These are phyloP conservation scores for Alopecurus myosuroides DNA, from an alignment of 176 grass and related monocot genomes.

Conservation along the genomic window DNA sequence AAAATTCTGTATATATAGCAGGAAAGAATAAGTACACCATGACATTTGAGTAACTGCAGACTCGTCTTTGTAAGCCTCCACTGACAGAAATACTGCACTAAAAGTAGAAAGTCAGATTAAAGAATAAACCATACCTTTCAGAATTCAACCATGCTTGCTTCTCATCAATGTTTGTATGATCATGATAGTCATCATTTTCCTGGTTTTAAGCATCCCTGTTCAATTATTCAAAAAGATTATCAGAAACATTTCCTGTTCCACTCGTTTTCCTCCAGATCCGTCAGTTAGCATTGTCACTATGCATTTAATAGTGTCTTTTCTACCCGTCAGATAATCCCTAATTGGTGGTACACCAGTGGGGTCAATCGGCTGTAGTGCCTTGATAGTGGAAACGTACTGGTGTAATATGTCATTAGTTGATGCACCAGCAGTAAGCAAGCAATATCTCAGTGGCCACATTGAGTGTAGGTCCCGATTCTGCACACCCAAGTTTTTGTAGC, in stretches of 20 bases:
- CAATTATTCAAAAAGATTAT: conserved; percentile 93
- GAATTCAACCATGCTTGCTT: conserved; percentile 97
- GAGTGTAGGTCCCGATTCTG: too few species aligned
- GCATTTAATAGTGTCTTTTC: conserved; percentile 99
- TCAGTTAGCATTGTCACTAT: conserved; percentile 97
- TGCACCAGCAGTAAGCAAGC: conserved; percentile 89
- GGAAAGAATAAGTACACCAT: too few species aligned
- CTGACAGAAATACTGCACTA: too few species aligned
- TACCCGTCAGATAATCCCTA: conserved; percentile 94
- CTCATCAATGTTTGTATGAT: conserved; percentile 81
- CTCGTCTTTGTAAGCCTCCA: too few species aligned
- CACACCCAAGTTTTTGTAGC: too few species aligned
- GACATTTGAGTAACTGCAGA: too few species aligned
- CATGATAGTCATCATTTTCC: conserved; percentile 71
- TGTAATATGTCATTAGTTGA: conserved; percentile 99
- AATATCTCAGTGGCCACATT: conserved; percentile 82
- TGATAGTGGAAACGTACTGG: conserved; percentile 96
- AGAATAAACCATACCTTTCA: conserved; percentile 68
- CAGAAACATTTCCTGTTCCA: conserved; percentile 62
- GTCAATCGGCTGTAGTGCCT: conserved; percentile 83
- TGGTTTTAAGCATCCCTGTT: conserved; percentile 90
- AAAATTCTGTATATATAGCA: too few species aligned
- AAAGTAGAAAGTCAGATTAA: too few species aligned
- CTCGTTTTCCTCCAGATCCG: conserved; percentile 69
- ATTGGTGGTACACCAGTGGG: conserved; percentile 96